Base-by-base conservation (phyloP, 1,139 yeast species). In the Taphrina flavorubra region DNA sequence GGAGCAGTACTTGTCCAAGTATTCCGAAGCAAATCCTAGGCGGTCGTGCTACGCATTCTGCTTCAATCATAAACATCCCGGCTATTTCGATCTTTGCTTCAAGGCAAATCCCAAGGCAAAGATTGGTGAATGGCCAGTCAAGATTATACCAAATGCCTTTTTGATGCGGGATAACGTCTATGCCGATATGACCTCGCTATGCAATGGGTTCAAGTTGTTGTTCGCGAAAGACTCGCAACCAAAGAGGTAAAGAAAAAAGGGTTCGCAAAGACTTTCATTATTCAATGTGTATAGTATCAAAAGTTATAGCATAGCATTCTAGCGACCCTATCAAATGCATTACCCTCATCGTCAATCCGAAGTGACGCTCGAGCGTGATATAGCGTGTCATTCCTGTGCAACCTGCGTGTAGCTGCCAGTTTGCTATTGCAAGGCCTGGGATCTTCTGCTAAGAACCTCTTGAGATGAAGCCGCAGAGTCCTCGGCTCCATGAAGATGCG, bases 31-130 rank as follows among this genome's bases (percentile, higher is more conserved):
- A 59, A 92, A 92, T 76, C 95, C 97, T 53, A 87, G 88, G 76
- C 88, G 92, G 78, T 89, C 97, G 71, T 92, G 92, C 16, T 94
- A 95, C 76, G 91, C 92, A 46, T 94, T 92, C 80, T 90, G 97
- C 77, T 88, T 87, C 78, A 96, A 94, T 78, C 92, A 90, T 78
- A 89, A 88, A 76, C 86, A 88, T 58, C 97, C 99, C 0, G 99
- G 99, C 31, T 91, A 92, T 86, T 92, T 94, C 78, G 83, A 87
- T 74, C 81, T 94, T 70, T 84, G 92, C 78, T 94, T 92, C 83
- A 94, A 92, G 79, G 83, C 86, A 34, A 90, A 87, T 74, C 88
- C 86, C 39, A 82, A 82, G 71, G 85, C 96, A 18, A 87, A 89
- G 51, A 83, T 92, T 58, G 86, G 87, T 74, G 87, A 91, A 4